Conservation (phyloP, 2,329 filamentous ascomycete genomes). For the Trichothecium sympodiale region DNA sequence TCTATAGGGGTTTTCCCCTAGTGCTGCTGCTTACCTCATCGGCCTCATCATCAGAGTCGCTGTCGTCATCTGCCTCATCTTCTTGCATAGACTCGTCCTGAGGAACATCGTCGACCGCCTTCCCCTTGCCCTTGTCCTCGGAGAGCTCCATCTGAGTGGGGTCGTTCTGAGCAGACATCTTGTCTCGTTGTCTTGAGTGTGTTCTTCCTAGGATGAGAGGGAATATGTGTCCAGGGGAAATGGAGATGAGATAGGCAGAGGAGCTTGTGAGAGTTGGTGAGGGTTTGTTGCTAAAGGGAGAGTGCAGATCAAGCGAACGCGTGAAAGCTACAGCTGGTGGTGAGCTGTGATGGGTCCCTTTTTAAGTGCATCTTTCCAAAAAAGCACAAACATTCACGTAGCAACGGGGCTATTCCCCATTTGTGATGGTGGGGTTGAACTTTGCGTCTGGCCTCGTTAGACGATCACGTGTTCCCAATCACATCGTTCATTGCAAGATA, state of each 20-base stretch:
- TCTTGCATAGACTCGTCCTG: conserved; percentile 62
- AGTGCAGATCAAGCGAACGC: too few species aligned
- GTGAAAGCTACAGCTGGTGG: conserved; percentile 2
- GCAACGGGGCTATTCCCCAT: conserved; percentile 20
- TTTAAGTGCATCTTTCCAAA: background rate
- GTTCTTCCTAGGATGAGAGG: background rate
- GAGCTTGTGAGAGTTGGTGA: background rate
- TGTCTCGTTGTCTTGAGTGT: conserved; percentile 5
- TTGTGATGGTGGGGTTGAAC: conserved; percentile 4
- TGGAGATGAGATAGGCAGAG: conserved; percentile 2
- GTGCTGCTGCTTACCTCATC: conserved; percentile 11
- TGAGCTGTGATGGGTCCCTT: conserved; percentile 3
- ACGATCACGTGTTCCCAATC: conserved; percentile 13
- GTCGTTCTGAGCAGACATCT: conserved; percentile 37
- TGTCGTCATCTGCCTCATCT: conserved; percentile 64
- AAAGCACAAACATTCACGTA: conserved; percentile 11
- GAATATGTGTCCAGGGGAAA: background rate
- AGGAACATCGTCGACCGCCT: conserved; percentile 41
- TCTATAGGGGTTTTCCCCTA: too few species aligned
- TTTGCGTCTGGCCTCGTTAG: conserved; percentile 6
- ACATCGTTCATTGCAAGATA: too few species aligned
- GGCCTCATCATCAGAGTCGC: conserved; percentile 45
- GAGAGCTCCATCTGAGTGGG: conserved; percentile 27
- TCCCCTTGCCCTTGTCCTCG: conserved; percentile 79
- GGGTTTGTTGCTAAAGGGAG: background rate